These are phyloP conservation scores for Fusarium sp. DNA, from an alignment of 2,329 filamentous ascomycete species.

Conservation along the genomic window DNA sequence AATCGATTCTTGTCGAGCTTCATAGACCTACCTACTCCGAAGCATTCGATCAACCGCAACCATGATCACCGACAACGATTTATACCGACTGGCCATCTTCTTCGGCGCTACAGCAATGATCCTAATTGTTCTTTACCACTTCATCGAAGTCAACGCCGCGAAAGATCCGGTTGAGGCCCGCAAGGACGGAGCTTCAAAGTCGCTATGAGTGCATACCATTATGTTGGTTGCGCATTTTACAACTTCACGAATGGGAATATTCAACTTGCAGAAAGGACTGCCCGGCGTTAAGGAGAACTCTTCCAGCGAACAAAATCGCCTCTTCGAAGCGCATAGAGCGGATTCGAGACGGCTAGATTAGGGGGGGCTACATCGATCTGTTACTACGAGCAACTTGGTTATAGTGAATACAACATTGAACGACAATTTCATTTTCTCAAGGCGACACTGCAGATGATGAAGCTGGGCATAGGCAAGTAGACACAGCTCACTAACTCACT, in stretches of 20 bases:
- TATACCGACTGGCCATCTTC: slow-evolving; percentile 93
- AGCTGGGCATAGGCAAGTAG: background rate
- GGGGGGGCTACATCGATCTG: slow-evolving; percentile 3
- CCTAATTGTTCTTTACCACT: slow-evolving; percentile 94
- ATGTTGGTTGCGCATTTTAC: slow-evolving; percentile 26
- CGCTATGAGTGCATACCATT: slow-evolving; percentile 29
- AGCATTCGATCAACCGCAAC: slow-evolving; percentile 54
- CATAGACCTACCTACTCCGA: slow-evolving; percentile 11
- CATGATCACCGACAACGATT: slow-evolving; percentile 95
- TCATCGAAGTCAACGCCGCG: slow-evolving; percentile 88
- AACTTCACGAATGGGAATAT: slow-evolving; percentile 24
- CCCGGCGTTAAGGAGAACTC: slow-evolving; percentile 40
- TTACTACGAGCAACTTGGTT: slow-evolving; percentile 7
- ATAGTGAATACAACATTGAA: slow-evolving; percentile 13
- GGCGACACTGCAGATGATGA: background rate
- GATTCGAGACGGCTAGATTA: slow-evolving; percentile 15
- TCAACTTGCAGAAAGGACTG: slow-evolving; percentile 31
- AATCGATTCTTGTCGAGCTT: slow-evolving; percentile 23
- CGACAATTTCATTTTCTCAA: background rate
- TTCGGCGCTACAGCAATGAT: slow-evolving; percentile 91
- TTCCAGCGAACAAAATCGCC: slow-evolving; percentile 18
- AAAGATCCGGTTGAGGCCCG: slow-evolving; percentile 24
- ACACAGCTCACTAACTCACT: background rate
- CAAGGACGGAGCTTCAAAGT: slow-evolving; percentile 34
- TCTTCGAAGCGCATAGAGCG: slow-evolving; percentile 12